Percentiles rank a stretch among this genome's conserved stretches.
Conservation (phyloP, 2,329 filamentous ascomycete genomes). For the Hirsutella rhossiliensis region DNA sequence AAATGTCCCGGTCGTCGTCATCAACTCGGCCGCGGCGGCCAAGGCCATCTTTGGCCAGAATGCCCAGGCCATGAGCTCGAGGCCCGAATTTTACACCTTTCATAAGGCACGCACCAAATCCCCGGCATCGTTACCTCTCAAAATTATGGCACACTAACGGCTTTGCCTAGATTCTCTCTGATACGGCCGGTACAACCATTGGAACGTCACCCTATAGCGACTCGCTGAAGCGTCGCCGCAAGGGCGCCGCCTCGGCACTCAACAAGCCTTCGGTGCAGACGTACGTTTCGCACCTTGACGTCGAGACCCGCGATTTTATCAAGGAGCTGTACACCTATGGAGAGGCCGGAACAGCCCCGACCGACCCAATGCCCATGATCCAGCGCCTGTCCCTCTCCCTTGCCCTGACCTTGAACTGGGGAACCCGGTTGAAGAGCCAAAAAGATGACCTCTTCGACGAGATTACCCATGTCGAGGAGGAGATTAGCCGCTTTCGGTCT, state of each 20-base stretch:
- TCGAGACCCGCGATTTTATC: conserved; percentile 51
- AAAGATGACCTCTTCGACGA: conserved; percentile 49
- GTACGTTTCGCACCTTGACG: conserved; percentile 49
- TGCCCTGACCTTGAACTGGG: conserved; percentile 54
- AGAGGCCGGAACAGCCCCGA: conserved; percentile 35
- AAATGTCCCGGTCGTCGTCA: conserved; percentile 42
- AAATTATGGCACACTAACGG: not conserved
- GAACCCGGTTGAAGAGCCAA: conserved; percentile 43
- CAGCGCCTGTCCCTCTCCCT: conserved; percentile 52
- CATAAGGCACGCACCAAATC: conserved; percentile 31
- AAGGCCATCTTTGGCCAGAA: conserved; percentile 38
- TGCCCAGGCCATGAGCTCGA: conserved; percentile 39
- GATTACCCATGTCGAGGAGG: conserved; percentile 50
- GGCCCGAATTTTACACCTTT: conserved; percentile 47
- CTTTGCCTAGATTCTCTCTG: conserved; percentile 39
- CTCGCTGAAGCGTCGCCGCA: conserved; percentile 49
- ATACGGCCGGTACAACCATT: conserved; percentile 55
- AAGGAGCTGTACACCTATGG: conserved; percentile 48
- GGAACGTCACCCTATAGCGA: conserved; percentile 57
- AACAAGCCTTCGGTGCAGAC: conserved; percentile 53
- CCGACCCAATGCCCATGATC: conserved; percentile 58
- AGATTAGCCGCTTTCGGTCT: conserved; percentile 45
- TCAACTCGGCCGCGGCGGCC: conserved; percentile 40
- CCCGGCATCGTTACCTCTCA: not conserved
- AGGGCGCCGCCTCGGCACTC: conserved; percentile 52